These are phyloP conservation scores for Vitis hybrid DNA, from an alignment of 177 flowering plant genomes.

Conservation along the genomic window DNA sequence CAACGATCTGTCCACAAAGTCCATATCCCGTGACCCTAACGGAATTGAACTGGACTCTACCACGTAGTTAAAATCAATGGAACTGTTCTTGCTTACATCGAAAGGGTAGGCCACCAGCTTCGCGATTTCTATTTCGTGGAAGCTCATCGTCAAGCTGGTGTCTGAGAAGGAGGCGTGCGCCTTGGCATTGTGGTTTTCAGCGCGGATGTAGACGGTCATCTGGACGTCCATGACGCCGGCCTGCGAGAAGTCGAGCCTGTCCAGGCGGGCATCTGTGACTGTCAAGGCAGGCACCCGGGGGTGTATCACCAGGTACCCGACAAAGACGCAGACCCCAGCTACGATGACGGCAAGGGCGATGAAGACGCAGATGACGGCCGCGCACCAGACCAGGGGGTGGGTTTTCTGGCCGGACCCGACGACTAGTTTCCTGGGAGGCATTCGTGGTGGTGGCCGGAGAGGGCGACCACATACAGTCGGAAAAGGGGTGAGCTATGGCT, in stretches of 20 bases:
- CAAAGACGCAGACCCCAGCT: constrained; percentile 54
- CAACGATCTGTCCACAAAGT: constrained; percentile 33
- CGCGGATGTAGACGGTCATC: constrained; percentile 38
- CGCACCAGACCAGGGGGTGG: constrained; percentile 53
- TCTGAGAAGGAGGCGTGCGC: constrained; percentile 67
- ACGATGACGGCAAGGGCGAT: constrained; percentile 57
- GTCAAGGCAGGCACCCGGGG: constrained; percentile 61
- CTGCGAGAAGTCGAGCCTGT: constrained; percentile 33
- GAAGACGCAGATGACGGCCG: constrained; percentile 61
- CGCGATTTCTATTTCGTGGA: constrained; percentile 44
- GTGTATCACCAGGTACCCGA: constrained; percentile 60
- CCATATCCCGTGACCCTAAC: constrained; percentile 31
- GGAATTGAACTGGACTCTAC: constrained; percentile 48
- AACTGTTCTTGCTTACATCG: constrained; percentile 48
- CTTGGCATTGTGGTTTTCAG: constrained; percentile 58
- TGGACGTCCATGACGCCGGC: constrained; percentile 39
- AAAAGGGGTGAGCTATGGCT: neutral
- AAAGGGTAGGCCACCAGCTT: constrained; percentile 39
- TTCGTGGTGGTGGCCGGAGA: neutral
- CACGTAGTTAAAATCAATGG: constrained; percentile 33
- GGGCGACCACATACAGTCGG: constrained; percentile 8
- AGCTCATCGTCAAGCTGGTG: constrained; percentile 29
- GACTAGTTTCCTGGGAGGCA: neutral
- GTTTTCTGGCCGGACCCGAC: constrained; percentile 26
- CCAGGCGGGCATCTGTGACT: constrained; percentile 49